These are phyloP conservation scores for Glomus cerebriforme DNA, from an alignment of 192 early-diverging fungal genomes.

Conservation along the genomic window DNA sequence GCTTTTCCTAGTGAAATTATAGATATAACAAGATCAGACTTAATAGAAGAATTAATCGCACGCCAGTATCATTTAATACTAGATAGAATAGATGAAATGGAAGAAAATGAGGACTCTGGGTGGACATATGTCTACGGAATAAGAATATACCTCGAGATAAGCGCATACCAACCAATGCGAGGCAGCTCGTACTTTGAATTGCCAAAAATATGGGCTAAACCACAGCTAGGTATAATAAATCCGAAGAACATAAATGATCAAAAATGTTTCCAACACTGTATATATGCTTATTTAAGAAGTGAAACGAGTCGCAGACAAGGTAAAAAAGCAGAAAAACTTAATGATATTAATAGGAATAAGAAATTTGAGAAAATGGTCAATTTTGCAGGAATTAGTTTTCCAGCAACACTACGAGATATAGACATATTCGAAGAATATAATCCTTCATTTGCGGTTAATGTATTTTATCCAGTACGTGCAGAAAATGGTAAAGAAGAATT, in stretches of 20 bases:
- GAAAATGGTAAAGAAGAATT: background rate
- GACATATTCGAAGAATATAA: conserved; percentile 16
- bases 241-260: conserved; percentile 1
- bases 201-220: background rate
- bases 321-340: background rate
- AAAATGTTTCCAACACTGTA: background rate
- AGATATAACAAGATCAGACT: background rate
- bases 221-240: conserved; percentile 21
- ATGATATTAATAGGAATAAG: background rate
- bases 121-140: background rate
- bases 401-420: conserved; percentile 5
- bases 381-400: background rate
- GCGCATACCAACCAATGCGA: background rate
- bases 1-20: conserved; percentile 1
- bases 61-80: background rate
- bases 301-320: background rate
- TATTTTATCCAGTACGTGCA: too few relatives aligned
- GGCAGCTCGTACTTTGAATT: background rate
- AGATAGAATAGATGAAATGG: background rate
- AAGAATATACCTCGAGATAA: background rate
- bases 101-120: background rate
- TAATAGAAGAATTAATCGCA: background rate
- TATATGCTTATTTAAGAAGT: background rate
- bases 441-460: conserved; percentile 6
- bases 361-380: background rate